Evolutionary conservation across 495 filamentous ascomycete genomes (phyloP).

Genomic region (Hypoxylon fuscum): DNA sequence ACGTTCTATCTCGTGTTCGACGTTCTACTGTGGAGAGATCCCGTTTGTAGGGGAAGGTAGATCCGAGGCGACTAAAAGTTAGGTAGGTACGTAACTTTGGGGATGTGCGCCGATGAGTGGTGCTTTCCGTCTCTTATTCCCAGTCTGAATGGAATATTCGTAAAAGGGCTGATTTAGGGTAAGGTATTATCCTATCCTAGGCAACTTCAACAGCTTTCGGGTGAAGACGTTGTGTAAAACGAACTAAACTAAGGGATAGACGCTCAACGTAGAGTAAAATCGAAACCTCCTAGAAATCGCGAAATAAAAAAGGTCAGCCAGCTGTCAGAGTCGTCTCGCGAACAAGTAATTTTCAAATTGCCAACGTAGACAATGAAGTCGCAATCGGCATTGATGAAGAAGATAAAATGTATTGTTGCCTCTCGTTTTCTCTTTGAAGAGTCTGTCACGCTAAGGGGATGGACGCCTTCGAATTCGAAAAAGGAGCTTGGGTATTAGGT

Average conservation of each 20-base stretch:
- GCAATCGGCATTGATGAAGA: slow-evolving; percentile 14
- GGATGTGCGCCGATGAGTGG: slow-evolving; percentile 12
- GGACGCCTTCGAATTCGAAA: slow-evolving; percentile 1
- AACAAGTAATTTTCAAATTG: slow-evolving; percentile 13
- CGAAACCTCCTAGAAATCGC: slow-evolving; percentile 26
- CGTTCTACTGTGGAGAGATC: slow-evolving; percentile 15
- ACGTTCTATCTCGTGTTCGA: slow-evolving; percentile 29
- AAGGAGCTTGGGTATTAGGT: not conserved
- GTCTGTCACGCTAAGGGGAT: slow-evolving; percentile 21
- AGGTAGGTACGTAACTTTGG: no score
- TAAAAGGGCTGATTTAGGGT: not conserved
- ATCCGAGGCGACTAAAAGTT: slow-evolving; percentile 18
- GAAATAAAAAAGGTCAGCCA: slow-evolving; percentile 29
- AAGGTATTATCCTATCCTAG: slow-evolving; percentile 15
- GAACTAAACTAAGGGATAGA: slow-evolving; percentile 16
- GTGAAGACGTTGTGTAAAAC: slow-evolving; percentile 14
- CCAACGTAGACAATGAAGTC: slow-evolving; percentile 11
- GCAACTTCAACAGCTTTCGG: slow-evolving; percentile 15
- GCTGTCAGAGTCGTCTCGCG: slow-evolving; percentile 15
- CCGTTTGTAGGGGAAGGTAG: slow-evolving; percentile 23
- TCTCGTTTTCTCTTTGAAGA: not conserved
- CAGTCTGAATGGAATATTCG: slow-evolving; percentile 4
- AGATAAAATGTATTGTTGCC: slow-evolving; percentile 11
- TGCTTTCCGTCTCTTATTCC: slow-evolving; percentile 25
- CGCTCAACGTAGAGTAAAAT: slow-evolving; percentile 34